Base-by-base conservation (phyloP, 805 yeast species). In the Candida andamanensis region DNA sequence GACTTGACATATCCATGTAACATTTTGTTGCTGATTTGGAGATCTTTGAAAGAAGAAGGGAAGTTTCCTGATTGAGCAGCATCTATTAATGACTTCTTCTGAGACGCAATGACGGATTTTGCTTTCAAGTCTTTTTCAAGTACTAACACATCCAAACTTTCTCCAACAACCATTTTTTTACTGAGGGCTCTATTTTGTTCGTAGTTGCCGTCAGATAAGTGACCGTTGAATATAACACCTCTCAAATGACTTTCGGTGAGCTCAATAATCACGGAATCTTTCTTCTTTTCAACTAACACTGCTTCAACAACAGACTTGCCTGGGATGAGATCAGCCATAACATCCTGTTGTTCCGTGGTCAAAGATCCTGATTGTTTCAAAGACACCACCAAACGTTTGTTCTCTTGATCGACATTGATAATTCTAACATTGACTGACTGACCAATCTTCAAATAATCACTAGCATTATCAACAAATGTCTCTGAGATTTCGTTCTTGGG, bases 401-500 rank as follows among this genome's bases (percentile, higher is more conserved):
- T 75, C 15, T 54, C 56, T 8, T 63, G 52, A 44, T 82, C 78
- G 25, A 80, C 74, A 23, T 67, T 60, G 25, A 80, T 46, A 12
- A 92, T 63, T 46, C 80, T 76, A 6, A 85, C 94, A 15, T 45
- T 47, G 23, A 92, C 80, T 1, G 95, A 80, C 59, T 92, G 97
- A 4, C 95, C 95, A 11, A 83, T 50, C 42, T 77, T 78, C 45
- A 90, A 70, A 55, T 80, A 82, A 44, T 87, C 90, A 43, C 72
- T 75, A 13, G 95, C 87, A 34, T 76, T 74, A 31, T 67, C 70
- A 24, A 89, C 92, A 53, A 74, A 85, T 1, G 95, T 78, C 58
- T 92, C 97, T 33, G 94, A 81, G 47, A 92, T 84, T 62, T 92
- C 97, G 33, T 80, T 67, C 42, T 79, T 76, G 18, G 98, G 97